Evolutionary conservation across 306 rosid species (phyloP).

Genomic region (Carpinus viminea): DNA sequence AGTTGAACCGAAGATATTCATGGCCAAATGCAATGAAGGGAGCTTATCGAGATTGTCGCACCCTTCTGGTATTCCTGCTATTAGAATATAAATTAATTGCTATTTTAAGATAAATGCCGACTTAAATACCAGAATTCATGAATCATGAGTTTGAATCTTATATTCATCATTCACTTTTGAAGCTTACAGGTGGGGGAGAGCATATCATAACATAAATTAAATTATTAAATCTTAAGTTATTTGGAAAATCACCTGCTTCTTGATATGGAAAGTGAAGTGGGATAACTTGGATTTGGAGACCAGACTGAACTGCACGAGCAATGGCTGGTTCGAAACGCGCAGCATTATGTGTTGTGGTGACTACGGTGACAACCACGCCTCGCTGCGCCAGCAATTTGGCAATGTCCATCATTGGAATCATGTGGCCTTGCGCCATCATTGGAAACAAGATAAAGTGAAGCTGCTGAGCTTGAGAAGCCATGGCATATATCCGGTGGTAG

Average conservation of each 20-base stretch:
- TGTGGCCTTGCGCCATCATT: conserved; percentile 48
- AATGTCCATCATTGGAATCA: conserved; percentile 44
- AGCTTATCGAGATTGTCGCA: conserved; percentile 65
- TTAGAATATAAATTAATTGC: no score
- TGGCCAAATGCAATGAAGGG: conserved; percentile 39
- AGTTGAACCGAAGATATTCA: conserved; percentile 28
- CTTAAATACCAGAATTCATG: no score
- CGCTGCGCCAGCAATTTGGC: conserved; percentile 33
- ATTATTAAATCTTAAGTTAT: no score
- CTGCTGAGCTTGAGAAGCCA: conserved; percentile 10
- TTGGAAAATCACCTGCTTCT: conserved; percentile 1
- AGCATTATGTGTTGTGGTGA: conserved; percentile 41
- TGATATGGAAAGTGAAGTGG: conserved; percentile 29
- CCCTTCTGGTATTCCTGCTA: conserved; percentile 47
- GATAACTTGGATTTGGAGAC: conserved; percentile 17
- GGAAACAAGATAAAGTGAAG: conserved; percentile 35
- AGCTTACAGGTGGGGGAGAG: no score
- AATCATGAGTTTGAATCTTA: no score
- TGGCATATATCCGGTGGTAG: neutral
- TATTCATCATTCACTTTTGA: no score
- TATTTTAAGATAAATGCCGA: no score
- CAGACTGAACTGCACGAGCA: conserved; percentile 18
- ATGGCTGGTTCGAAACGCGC: conserved; percentile 23
- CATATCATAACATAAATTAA: no score
- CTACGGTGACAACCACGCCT: conserved; percentile 27